Conservation (phyloP, 306 rosid genomes). For the Pyrus bretschneideri region DNA sequence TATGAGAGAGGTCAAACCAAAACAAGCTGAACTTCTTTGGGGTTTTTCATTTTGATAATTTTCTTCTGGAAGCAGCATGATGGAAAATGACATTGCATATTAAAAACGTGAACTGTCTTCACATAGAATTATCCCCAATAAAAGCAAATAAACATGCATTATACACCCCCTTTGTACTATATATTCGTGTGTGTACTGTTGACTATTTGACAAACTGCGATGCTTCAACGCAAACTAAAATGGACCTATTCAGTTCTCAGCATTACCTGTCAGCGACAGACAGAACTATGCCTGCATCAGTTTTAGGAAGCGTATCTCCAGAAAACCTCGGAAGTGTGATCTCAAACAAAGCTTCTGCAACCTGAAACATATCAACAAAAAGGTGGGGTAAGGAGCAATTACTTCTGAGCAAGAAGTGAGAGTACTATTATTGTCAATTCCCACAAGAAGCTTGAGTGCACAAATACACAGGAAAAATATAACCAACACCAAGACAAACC, state of each 20-base stretch:
- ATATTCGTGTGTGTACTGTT: not conserved
- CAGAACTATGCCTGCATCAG: constrained; percentile 72
- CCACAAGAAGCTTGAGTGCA: not conserved
- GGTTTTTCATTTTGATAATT: not conserved
- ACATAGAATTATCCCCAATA: not conserved
- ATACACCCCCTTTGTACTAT: not conserved
- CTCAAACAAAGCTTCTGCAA: constrained; percentile 81
- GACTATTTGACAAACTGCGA: not conserved
- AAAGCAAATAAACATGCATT: not conserved
- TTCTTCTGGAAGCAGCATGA: not conserved
- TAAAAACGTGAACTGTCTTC: not conserved
- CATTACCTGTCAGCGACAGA: constrained; percentile 82
- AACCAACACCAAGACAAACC: constrained; percentile 37
- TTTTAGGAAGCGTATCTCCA: constrained; percentile 75
- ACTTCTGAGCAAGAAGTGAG: not conserved
- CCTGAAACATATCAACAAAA: constrained; percentile 32
- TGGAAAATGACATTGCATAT: not conserved
- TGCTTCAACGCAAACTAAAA: constrained; percentile 1
- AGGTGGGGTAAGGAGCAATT: constrained; percentile 2
- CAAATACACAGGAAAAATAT: constrained; percentile 3
- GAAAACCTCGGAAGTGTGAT: constrained; percentile 93
- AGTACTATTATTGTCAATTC: not conserved
- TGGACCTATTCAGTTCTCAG: constrained; percentile 6
- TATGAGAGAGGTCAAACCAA: not conserved
- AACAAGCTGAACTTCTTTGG: not conserved